phyloP scores from a whole-genome alignment of 768 basidiomycete genomes.

The Candolleomyces eurysporus region DNA sequence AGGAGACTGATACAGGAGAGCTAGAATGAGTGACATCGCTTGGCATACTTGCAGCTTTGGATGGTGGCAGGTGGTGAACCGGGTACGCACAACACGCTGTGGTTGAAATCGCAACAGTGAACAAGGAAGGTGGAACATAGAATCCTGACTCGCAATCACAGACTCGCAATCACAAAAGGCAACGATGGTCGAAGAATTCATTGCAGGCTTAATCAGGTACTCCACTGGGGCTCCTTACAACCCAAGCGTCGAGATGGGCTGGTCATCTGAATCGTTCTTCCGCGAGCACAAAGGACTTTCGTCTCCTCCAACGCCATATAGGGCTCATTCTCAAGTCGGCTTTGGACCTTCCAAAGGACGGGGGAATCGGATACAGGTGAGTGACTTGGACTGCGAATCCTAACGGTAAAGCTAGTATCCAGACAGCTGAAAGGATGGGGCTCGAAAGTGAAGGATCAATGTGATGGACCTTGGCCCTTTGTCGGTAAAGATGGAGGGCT shows the following conservation, averaged over 20 bases:
- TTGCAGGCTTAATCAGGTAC: slow-evolving; percentile 56
- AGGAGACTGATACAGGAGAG: no score
- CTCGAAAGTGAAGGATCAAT: slow-evolving; percentile 51
- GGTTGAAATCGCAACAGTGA: no score
- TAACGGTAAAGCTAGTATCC: slow-evolving; percentile 45
- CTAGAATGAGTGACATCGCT: no score
- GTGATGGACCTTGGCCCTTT: slow-evolving; percentile 57
- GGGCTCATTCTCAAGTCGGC: slow-evolving; percentile 50
- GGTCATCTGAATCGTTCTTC: slow-evolving; percentile 42
- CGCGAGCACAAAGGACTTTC: slow-evolving; percentile 61
- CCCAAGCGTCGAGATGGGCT: slow-evolving; percentile 52
- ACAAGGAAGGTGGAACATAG: no score
- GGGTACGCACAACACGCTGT: no score
- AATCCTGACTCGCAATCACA: slow-evolving; percentile 35
- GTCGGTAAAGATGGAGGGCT: slow-evolving; percentile 33
- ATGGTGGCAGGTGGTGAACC: no score
- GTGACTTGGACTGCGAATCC: slow-evolving; percentile 60
- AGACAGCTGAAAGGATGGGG: slow-evolving; percentile 56
- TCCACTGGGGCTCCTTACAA: slow-evolving; percentile 40
- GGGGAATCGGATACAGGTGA: slow-evolving; percentile 54
- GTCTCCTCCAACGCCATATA: slow-evolving; percentile 48
- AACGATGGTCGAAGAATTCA: slow-evolving; percentile 15
- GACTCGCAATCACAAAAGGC: slow-evolving; percentile 38
- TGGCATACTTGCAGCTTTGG: no score
- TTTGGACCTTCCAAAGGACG: slow-evolving; percentile 35